Conservation (phyloP, 169 alveolate species). For the Cryptosporidium parvum region DNA sequence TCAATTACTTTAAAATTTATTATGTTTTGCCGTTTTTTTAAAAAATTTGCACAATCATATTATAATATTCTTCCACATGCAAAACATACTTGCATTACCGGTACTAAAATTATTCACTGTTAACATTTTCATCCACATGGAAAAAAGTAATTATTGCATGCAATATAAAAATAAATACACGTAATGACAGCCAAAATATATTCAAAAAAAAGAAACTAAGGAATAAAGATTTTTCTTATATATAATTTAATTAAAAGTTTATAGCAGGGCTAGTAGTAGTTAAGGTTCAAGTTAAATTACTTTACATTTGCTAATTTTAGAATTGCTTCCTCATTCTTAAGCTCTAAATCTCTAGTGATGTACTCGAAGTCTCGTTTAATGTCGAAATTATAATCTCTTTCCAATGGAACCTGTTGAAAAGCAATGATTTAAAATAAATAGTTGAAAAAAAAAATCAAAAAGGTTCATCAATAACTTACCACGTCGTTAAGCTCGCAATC, state of each 20-base stretch:
- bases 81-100: conserved; percentile 9
- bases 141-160: not conserved
- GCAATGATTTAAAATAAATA: not conserved
- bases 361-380: conserved; percentile 52
- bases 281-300: not conserved
- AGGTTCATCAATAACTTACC: conserved; percentile 22
- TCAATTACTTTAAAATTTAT: not conserved
- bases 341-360: conserved; percentile 28
- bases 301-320: conserved; percentile 1
- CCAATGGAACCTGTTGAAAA: conserved; percentile 19
- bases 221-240: too few relatives aligned
- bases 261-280: not conserved
- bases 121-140: conserved; percentile 3
- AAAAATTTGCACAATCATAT: not conserved
- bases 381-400: conserved; percentile 56
- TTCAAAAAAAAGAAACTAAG: not conserved
- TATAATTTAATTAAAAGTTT: not conserved
- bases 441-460: not conserved
- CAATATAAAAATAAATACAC: not conserved
- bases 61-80: not conserved
- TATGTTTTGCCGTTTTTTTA: not conserved
- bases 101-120: not conserved
- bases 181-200: not conserved
- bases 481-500: conserved; percentile 26
- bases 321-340: conserved; percentile 40